Evolutionary conservation across 805 yeast species (phyloP).

Genomic region (Ogataea polymorpha): DNA sequence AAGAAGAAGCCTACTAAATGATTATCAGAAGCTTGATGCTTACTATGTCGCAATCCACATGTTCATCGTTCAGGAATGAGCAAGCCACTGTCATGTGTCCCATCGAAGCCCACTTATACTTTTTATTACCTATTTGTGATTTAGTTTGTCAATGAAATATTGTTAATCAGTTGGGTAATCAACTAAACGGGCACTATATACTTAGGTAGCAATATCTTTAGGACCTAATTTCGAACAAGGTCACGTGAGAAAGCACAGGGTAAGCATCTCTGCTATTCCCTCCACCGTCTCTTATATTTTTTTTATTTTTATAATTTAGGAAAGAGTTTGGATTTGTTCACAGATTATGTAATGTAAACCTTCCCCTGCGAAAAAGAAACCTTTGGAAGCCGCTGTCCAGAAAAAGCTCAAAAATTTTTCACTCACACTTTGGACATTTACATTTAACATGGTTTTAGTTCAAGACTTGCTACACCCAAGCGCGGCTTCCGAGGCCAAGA

Average conservation of each 20-base stretch:
- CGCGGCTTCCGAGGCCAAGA: constrained; percentile 93
- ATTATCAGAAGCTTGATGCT: constrained; percentile 9
- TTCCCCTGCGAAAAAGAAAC: background rate
- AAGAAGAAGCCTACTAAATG: constrained; percentile 30
- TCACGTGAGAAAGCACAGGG: constrained; percentile 7
- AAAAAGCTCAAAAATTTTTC: constrained; percentile 19
- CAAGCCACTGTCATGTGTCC: constrained; percentile 3
- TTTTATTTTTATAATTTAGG: background rate
- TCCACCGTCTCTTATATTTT: background rate
- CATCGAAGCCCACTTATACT: constrained; percentile 1
- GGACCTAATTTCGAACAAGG: constrained; percentile 4
- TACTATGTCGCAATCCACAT: constrained; percentile 7
- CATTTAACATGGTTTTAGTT: constrained; percentile 74
- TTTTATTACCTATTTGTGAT: constrained; percentile 11
- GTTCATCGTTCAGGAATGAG: constrained; percentile 7
- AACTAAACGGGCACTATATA: constrained; percentile 6
- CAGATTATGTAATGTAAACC: constrained; percentile 1
- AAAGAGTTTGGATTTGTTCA: background rate
- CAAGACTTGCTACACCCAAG: constrained; percentile 98
- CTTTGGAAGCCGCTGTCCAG: background rate
- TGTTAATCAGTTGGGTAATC: constrained; percentile 4
- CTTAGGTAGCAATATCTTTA: constrained; percentile 8
- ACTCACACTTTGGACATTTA: constrained; percentile 5
- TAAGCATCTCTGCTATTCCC: background rate
- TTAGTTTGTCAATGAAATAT: constrained; percentile 12